phyloP scores from a whole-genome alignment of 2,329 filamentous ascomycete species.

The Plenodomus lindquistii region DNA sequence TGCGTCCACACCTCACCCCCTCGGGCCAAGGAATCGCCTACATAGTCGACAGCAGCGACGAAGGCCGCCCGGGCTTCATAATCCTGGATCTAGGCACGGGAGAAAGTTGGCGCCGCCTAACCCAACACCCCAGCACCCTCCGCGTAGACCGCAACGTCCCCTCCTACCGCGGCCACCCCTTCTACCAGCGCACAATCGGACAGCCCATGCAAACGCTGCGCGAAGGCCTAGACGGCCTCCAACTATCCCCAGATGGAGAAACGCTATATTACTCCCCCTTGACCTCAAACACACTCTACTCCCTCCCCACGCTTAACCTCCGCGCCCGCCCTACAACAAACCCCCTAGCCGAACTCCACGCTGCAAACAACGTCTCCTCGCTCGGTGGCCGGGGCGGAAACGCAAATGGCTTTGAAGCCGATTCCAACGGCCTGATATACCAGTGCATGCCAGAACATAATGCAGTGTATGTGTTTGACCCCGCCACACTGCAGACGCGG shows the following conservation, averaged over 20 bases:
- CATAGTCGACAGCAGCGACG: slow-evolving; percentile 54
- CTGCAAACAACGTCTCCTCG: slow-evolving; percentile 52
- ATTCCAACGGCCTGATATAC: slow-evolving; percentile 55
- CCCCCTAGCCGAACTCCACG: slow-evolving; percentile 47
- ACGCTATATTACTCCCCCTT: slow-evolving; percentile 53
- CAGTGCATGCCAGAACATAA: slow-evolving; percentile 55
- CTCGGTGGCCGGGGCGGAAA: slow-evolving; percentile 54
- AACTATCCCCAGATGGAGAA: slow-evolving; percentile 51
- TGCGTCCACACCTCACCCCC: slow-evolving; percentile 45
- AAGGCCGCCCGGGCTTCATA: slow-evolving; percentile 54
- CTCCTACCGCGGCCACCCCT: slow-evolving; percentile 50
- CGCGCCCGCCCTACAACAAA: slow-evolving; percentile 45
- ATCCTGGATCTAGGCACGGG: slow-evolving; percentile 55
- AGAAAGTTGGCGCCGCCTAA: slow-evolving; percentile 55
- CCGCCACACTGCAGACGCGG: slow-evolving; percentile 47
- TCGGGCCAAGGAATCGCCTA: slow-evolving; percentile 54
- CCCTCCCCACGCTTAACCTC: slow-evolving; percentile 49
- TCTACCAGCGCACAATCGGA: slow-evolving; percentile 45
- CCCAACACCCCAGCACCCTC: slow-evolving; percentile 40
- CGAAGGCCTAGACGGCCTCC: slow-evolving; percentile 56
- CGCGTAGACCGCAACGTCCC: slow-evolving; percentile 49
- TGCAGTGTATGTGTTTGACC: slow-evolving; percentile 48
- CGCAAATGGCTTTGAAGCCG: slow-evolving; percentile 56
- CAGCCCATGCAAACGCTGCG: slow-evolving; percentile 43
- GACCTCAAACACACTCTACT: slow-evolving; percentile 50